Evolutionary conservation across 495 filamentous ascomycete genomes (phyloP).

Genomic region (Hypoxylon crocopeplum): DNA sequence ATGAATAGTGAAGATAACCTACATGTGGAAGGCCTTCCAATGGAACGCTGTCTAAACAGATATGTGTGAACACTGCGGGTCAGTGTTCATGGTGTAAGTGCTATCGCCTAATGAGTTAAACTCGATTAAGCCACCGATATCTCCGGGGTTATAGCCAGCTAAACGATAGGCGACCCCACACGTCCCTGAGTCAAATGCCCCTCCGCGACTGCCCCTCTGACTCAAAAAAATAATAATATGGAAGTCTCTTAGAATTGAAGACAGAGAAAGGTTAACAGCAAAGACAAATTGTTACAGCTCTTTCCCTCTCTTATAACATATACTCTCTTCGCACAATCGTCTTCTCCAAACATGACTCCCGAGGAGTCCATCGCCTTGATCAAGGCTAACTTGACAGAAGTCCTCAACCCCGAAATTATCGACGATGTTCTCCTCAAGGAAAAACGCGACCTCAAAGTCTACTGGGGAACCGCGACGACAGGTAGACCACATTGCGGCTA

Average conservation of each 20-base stretch:
- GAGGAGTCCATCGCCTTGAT: slow-evolving; percentile 70
- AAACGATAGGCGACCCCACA: slow-evolving; percentile 6
- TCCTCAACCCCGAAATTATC: slow-evolving; percentile 86
- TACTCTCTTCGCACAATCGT: background rate
- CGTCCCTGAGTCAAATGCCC: slow-evolving; percentile 26
- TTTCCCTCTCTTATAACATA: background rate
- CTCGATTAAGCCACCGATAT: slow-evolving; percentile 22
- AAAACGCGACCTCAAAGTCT: slow-evolving; percentile 74
- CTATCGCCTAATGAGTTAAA: too few relatives aligned
- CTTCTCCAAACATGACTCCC: slow-evolving; percentile 29
- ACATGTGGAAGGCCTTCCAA: too few relatives aligned
- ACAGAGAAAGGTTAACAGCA: slow-evolving; percentile 3
- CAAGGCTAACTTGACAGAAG: slow-evolving; percentile 78
- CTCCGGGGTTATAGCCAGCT: slow-evolving; percentile 15
- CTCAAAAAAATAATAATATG: slow-evolving; percentile 24
- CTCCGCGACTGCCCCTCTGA: slow-evolving; percentile 31
- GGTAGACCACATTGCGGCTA: slow-evolving; percentile 84
- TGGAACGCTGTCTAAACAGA: too few relatives aligned
- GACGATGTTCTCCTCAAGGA: slow-evolving; percentile 71
- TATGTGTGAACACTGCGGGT: too few relatives aligned
- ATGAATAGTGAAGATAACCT: too few relatives aligned
- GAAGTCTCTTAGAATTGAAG: slow-evolving; percentile 13
- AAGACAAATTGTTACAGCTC: background rate
- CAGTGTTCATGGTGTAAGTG: too few relatives aligned
- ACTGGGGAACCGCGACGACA: slow-evolving; percentile 90